Evolutionary conservation across 768 basidiomycete genomes (phyloP).

Genomic region (Lyophyllum shimeji): DNA sequence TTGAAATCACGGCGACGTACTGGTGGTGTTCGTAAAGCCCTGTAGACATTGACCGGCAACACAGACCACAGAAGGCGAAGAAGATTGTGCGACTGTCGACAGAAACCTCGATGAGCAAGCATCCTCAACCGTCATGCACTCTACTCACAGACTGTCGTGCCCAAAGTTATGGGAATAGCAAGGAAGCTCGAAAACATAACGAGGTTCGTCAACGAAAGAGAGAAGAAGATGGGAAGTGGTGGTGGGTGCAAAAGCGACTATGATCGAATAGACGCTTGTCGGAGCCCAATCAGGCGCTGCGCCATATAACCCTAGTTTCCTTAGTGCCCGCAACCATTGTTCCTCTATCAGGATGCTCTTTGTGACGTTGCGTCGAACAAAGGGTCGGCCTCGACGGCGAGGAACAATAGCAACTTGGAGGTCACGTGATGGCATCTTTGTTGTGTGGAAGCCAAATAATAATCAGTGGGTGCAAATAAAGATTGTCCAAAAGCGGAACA

Average conservation of each 20-base stretch:
- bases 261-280: conserved; percentile 2
- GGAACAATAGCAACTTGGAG: not conserved
- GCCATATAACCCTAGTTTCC: conserved; percentile 8
- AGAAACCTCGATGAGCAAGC: not conserved
- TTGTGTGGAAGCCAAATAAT: not conserved
- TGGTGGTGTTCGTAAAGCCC: conserved; percentile 72
- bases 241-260: conserved; percentile 10
- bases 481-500: not conserved
- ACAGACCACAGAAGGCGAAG: conserved; percentile 65
- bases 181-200: conserved; percentile 37
- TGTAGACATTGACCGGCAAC: conserved; percentile 88
- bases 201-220: conserved; percentile 25
- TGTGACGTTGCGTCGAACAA: conserved; percentile 12
- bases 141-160: conserved; percentile 37
- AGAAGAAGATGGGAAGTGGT: conserved; percentile 4
- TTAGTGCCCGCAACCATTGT: conserved; percentile 16
- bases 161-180: conserved; percentile 28
- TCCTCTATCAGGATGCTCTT: conserved; percentile 8
- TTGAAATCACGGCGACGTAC: conserved; percentile 33
- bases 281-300: not conserved
- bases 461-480: not conserved
- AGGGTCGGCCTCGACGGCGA: not conserved
- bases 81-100: conserved; percentile 51
- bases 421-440: conserved; percentile 1
- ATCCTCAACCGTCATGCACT: not conserved